A percentile compares a stretch with the other conserved stretches of the same genome.
phyloP scores from a whole-genome alignment of 2,329 filamentous ascomycete species.

The Aspergillus vadensis region DNA sequence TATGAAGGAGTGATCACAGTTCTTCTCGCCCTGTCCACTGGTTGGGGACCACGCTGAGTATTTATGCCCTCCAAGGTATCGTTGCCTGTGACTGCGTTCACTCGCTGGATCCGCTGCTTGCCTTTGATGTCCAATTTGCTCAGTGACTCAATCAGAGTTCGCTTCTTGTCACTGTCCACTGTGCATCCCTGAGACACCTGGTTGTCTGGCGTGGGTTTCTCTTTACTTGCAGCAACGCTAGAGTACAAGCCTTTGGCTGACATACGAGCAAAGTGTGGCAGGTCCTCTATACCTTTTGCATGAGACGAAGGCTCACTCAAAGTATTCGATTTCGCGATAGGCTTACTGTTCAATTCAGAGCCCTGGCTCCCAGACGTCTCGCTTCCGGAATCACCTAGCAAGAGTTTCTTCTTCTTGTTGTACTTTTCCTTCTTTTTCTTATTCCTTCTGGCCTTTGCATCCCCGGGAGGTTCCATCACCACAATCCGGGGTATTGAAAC shows the following conservation, averaged over 20 bases:
- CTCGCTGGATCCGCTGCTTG: background rate
- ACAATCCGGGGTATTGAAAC: background rate
- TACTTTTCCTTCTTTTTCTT: conserved; percentile 11
- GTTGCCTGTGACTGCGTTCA: background rate
- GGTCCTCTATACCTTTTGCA: background rate
- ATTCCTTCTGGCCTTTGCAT: conserved; percentile 16
- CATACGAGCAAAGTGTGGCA: background rate
- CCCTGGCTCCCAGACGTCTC: background rate
- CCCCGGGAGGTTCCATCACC: conserved; percentile 3
- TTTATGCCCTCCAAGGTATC: background rate
- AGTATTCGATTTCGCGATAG: background rate
- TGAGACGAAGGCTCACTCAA: background rate
- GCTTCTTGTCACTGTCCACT: background rate
- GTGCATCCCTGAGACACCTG: background rate
- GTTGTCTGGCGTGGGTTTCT: background rate
- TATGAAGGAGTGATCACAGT: background rate
- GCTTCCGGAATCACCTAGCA: background rate
- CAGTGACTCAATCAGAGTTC: background rate
- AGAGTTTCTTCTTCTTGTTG: conserved; percentile 12
- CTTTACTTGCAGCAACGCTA: background rate
- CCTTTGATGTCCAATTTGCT: background rate
- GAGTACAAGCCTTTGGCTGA: background rate
- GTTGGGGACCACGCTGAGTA: background rate
- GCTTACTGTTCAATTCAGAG: background rate
- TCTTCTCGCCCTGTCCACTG: background rate